Evolutionary conservation across 176 grass and related monocot species (phyloP), one percentile per base, ranked within the genome.

Genomic region (Zea luxurians): DNA sequence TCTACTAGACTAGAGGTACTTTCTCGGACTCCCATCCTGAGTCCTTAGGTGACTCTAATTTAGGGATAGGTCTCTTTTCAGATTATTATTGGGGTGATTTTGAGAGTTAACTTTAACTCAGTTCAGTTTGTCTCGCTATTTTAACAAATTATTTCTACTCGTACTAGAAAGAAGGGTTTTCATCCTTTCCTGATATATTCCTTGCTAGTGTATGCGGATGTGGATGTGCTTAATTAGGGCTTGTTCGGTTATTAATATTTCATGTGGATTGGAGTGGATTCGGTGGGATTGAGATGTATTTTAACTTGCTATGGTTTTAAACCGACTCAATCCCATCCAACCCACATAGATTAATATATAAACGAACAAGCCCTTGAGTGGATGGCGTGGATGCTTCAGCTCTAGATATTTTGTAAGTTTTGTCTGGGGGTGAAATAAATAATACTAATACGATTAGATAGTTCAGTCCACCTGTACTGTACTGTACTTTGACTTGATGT

Each of bases 371-470:
- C n/a, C n/a, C n/a, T n/a, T n/a, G n/a, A 67, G 27, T 64, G 42
- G 50, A 11, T 44, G 41, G 13, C 8, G 42, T 80, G 78, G 66
- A 27, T 61, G 54, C 78, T 61, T 71, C 42, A 37, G 54, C 54
- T 12, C 54, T 46, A 70, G 78, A 70, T 81, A 81, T 81, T 81
- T 81, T 81, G 0, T 0, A 36, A 40, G 1, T 37, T 44, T 36
- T 80, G 42, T 59, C 65, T 27, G 16, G 40, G 0, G 42, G 2
- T 42, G 37, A 44, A 57, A 80, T 57, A 57, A 68, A 68, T 6
- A 4, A 48, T 10, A 46, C 13, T 35, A 8, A 15, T 10, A 7
- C 8, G n/a, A 11, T 35, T 12, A 58, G 18, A 80, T 69, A 58
- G 4, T 69, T 37, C 15, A 34, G 18, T 38, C 48, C 48, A 68